Percentiles rank a stretch among this genome's conserved stretches.
Evolutionary conservation across 208 protist species (phyloP).

Genomic region (Trypanosoma boissoni): DNA sequence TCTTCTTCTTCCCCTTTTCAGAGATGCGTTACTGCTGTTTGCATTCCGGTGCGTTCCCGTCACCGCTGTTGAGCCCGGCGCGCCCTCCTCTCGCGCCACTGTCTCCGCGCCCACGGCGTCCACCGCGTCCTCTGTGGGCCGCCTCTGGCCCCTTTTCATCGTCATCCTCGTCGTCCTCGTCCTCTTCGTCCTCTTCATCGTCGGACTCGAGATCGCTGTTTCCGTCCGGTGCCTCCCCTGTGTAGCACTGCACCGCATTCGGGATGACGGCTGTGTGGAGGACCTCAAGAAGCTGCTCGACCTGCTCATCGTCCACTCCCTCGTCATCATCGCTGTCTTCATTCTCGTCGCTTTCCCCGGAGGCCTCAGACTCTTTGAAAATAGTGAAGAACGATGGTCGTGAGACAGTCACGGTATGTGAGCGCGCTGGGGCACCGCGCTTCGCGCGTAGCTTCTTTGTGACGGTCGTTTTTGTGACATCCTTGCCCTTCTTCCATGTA

Average conservation of each 20-base stretch:
- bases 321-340: conserved; percentile 24
- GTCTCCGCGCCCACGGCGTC: too few relatives aligned
- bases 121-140: not conserved
- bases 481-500: conserved; percentile 81
- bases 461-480: conserved; percentile 59
- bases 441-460: conserved; percentile 57
- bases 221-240: conserved; percentile 81
- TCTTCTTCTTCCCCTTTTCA: not conserved
- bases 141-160: conserved; percentile 6
- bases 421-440: conserved; percentile 42
- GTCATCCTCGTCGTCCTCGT: conserved; percentile 65
- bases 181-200: conserved; percentile 70
- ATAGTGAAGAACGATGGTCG: conserved; percentile 79
- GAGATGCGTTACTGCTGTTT: conserved; percentile 26
- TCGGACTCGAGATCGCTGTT: conserved; percentile 64
- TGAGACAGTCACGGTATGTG: conserved; percentile 38
- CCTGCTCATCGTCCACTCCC: conserved; percentile 55
- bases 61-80: not conserved
- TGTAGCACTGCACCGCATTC: conserved; percentile 80
- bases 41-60: conserved; percentile 7
- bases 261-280: conserved; percentile 76
- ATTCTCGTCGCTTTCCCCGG: conserved; percentile 3
- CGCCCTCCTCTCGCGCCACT: not conserved
- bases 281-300: conserved; percentile 31
- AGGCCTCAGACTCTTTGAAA: conserved; percentile 33